phyloP scores from a whole-genome alignment of 2,329 filamentous ascomycete genomes.

The Trichophaea hybrida region DNA sequence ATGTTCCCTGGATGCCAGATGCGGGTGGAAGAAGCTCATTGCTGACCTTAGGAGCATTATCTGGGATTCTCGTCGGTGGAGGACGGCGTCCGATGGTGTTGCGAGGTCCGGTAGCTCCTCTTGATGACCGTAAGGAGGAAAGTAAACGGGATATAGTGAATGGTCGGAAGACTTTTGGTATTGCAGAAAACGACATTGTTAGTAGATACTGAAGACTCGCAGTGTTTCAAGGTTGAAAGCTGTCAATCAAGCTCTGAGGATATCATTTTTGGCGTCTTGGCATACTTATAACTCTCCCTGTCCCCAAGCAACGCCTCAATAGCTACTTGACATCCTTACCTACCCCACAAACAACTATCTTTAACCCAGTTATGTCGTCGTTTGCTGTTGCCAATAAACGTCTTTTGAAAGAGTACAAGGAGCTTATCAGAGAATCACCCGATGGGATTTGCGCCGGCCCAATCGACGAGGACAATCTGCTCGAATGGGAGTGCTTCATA shows the following conservation, averaged over 20 bases:
- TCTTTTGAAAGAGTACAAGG: constrained; percentile 90
- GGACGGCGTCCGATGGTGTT: neutral
- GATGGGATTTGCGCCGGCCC: constrained; percentile 95
- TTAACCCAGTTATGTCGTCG: constrained; percentile 4
- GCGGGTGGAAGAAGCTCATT: neutral
- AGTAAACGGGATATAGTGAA: neutral
- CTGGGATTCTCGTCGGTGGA: neutral
- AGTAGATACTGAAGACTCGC: neutral
- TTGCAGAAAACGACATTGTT: neutral
- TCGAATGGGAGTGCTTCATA: constrained; percentile 92
- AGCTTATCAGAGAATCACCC: constrained; percentile 85
- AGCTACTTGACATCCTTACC: neutral
- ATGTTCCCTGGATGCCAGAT: neutral
- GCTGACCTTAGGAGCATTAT: neutral
- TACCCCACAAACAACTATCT: neutral
- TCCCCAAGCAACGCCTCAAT: neutral
- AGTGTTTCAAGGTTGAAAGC: neutral
- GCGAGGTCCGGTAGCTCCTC: neutral
- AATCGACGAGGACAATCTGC: constrained; percentile 83
- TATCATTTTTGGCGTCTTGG: neutral
- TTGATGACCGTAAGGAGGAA: neutral
- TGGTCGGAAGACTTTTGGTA: neutral
- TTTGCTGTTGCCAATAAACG: constrained; percentile 45
- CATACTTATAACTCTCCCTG: neutral
- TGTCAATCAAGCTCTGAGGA: neutral